Base-by-base conservation (phyloP, 768 basidiomycete genomes). In the Gymnopilus junonius region DNA sequence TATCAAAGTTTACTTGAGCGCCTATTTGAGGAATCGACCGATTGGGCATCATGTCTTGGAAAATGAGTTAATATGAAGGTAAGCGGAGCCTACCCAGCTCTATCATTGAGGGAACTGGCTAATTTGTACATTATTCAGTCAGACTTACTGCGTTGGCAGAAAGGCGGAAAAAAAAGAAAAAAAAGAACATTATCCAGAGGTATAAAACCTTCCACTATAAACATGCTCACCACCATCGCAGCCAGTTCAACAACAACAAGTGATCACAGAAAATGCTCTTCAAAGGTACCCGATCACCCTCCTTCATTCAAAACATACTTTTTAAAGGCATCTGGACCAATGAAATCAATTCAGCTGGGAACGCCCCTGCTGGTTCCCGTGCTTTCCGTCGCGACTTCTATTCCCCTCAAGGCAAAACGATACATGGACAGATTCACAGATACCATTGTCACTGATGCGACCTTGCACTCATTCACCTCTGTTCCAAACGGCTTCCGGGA, bases 401-500 rank as follows among this genome's bases (percentile, higher is more conserved):
- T 2, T 53, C 73, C 7, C 66, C 71, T 8, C 59, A 50, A n/a
- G 74, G 71, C 5, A 76, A 73, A 55, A 67, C 61, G 57, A 20
- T 79, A 75, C 66, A 67, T 62, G 21, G 75, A 78, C 39, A 75
- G 75, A 1, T 71, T 65, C 12, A 72, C 68, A 4, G 70, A 74
- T 5, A 71, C 63, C 27, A 65, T 79, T 32, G 68, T 72, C 45
- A 76, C 70, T 8, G 76, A 79, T 39, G 60, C 63, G 8, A 64
- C 67, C 1, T 79, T 77, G 77, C 74, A 71, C 32, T 66, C 62
- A n/a, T 58, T 69, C 37, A 51, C 31, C 1, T 66, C 69, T 11
- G 67, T 69, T 0, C 71, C 75, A 1, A 56, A 65, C 11, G 74
- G 72, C 6, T 79, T 76, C 63, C 66, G 74, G 51, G 71, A 65